Base-by-base conservation (phyloP, 768 basidiomycete genomes). In the Phylloporus arenicola region DNA sequence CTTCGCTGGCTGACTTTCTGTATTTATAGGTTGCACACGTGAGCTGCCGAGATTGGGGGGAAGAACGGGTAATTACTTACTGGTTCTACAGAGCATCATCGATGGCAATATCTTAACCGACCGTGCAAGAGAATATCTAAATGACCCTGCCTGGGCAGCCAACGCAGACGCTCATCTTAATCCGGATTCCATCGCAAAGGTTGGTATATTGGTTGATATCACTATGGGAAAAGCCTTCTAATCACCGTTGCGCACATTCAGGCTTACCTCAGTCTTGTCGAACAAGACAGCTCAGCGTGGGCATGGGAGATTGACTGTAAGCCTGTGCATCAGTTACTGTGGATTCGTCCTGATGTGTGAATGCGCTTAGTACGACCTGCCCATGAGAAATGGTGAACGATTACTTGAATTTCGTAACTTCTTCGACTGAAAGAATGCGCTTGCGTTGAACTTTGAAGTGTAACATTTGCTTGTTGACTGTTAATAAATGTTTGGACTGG, bases 271-370 rank as follows among this genome's bases (percentile, higher is more conserved):
- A 79, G 78, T 60, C 78, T 90, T 17, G 76, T 72, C 7, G 76
- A 80, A 45, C 88, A 88, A 67, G 83, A 86, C 46, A 75, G 79
- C 25, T 84, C 84, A 35, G 77, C 83, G 6, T 86, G 79, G 83
- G 83, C 84, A 9, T 90, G 86, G 85, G 87, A 89, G 61, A 72
- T 90, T 25, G 87, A 89, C 55, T 70, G 86, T 88, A 60, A 71
- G 85, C 69, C 3, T 44, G 17, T 20, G 39, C 5, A 16, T 14
- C 8, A 31, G 2, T 40, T 33, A 12, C 17, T 7, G 2, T 22
- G n/a, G 29, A 43, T 33, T 24, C 12, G 6, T 29, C 12, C 30
- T 47, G 1, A 45, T 44, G 6, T 22, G n/a, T 25, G 24, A 30
- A 31, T 19, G 20, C 8, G 46, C 2, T 1, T 41, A 76, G 75